phyloP scores from a whole-genome alignment of 2,329 filamentous ascomycete species.

The Fusarium buharicum region DNA sequence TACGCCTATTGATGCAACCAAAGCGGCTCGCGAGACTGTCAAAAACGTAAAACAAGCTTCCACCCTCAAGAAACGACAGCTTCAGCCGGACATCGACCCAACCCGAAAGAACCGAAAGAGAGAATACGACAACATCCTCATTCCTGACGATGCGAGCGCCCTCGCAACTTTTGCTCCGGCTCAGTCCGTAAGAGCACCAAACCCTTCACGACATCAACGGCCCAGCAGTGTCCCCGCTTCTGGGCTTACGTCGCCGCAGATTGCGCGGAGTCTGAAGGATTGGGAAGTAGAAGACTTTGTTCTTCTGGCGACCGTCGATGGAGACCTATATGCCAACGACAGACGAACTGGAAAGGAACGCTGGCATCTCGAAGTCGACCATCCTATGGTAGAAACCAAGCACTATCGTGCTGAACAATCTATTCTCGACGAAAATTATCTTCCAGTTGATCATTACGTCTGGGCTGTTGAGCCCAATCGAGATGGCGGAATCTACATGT shows the following conservation, averaged over 20 bases:
- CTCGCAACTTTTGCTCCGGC: slow-evolving; percentile 98
- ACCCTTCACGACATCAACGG: slow-evolving; percentile 69
- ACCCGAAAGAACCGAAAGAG: slow-evolving; percentile 49
- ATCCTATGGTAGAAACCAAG: slow-evolving; percentile 89
- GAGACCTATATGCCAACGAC: slow-evolving; percentile 91
- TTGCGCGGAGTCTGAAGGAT: slow-evolving; percentile 97
- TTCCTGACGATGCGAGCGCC: slow-evolving; percentile 85
- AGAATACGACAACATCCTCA: slow-evolving; percentile 49
- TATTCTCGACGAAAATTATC: slow-evolving; percentile 66
- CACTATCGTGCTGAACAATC: slow-evolving; percentile 80
- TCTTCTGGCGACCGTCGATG: slow-evolving; percentile 99
- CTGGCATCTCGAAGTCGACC: slow-evolving; percentile 86
- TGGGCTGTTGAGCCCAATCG: slow-evolving; percentile 95
- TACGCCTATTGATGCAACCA: slow-evolving; percentile 46
- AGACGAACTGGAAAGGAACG: slow-evolving; percentile 83
- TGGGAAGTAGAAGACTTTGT: slow-evolving; percentile 99
- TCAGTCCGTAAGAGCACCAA: slow-evolving; percentile 92
- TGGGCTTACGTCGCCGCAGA: slow-evolving; percentile 82
- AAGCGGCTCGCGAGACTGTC: slow-evolving; percentile 44
- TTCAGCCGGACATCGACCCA: slow-evolving; percentile 38
- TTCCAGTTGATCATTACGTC: slow-evolving; percentile 82
- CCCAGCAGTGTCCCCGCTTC: slow-evolving; percentile 67
- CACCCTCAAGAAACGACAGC: slow-evolving; percentile 43
- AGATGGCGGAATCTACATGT: slow-evolving; percentile 88
- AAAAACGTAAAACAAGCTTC: slow-evolving; percentile 43